A percentile compares a stretch with the other conserved stretches of the same genome.
phyloP scores from a whole-genome alignment of 2,329 filamentous ascomycete genomes.

The Penicillium sp. region DNA sequence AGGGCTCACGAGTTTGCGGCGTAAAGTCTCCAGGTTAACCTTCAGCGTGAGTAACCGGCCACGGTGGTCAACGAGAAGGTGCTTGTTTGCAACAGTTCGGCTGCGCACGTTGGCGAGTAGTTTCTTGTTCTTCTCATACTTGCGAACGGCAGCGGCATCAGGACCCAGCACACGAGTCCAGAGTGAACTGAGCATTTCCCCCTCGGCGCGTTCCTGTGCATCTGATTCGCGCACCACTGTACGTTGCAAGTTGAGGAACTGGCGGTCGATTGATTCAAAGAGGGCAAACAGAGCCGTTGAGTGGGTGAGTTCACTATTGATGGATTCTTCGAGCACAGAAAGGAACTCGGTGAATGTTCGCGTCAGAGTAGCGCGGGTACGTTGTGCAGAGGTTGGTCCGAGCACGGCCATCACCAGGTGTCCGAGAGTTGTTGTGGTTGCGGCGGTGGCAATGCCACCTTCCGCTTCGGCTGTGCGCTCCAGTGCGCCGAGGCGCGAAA shows the following conservation, averaged over 20 bases:
- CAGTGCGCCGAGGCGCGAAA: constrained; percentile 55
- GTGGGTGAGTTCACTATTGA: constrained; percentile 78
- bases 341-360: constrained; percentile 88
- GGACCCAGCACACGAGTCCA: constrained; percentile 84
- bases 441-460: constrained; percentile 37
- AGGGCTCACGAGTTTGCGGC: constrained; percentile 79
- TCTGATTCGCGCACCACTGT: constrained; percentile 80
- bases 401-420: constrained; percentile 69
- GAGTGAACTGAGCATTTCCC: constrained; percentile 75
- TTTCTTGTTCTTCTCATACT: constrained; percentile 86
- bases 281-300: constrained; percentile 77
- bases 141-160: constrained; percentile 71
- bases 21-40: constrained; percentile 78
- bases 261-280: constrained; percentile 88
- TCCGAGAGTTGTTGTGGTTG: constrained; percentile 62
- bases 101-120: constrained; percentile 75
- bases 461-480: constrained; percentile 33
- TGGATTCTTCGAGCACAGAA: constrained; percentile 81
- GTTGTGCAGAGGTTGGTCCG: constrained; percentile 75
- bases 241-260: constrained; percentile 84
- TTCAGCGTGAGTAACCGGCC: constrained; percentile 79
- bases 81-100: constrained; percentile 83
- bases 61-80: constrained; percentile 81
- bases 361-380: constrained; percentile 75
- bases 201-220: constrained; percentile 74